A percentile compares a stretch with the other conserved stretches of the same genome.
These are phyloP conservation scores for Boletellus sp. DNA, from an alignment of 768 basidiomycete genomes.

Conservation along the genomic window DNA sequence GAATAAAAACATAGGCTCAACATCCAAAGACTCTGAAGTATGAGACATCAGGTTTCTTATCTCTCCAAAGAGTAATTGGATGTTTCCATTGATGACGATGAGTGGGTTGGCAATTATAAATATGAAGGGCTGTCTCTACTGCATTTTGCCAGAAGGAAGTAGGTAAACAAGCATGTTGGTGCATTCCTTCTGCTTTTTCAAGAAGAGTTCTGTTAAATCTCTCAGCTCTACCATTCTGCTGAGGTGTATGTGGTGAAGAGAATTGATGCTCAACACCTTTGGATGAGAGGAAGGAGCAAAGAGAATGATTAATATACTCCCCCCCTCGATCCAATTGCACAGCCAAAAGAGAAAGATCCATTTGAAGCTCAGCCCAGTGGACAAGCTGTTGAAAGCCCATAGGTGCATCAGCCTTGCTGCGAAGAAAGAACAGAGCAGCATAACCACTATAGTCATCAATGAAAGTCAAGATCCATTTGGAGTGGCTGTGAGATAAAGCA, in stretches of 20 bases:
- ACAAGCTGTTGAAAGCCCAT: neutral
- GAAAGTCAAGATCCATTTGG: neutral
- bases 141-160: neutral
- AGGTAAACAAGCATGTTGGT: neutral
- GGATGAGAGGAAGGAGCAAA: neutral
- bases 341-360: neutral
- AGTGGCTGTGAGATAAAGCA: neutral
- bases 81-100: neutral
- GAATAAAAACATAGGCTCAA: neutral
- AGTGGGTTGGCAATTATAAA: neutral
- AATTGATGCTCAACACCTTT: neutral
- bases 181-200: neutral
- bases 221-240: neutral
- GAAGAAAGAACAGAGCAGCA: neutral
- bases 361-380: neutral
- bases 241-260: neutral
- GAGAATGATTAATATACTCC: neutral
- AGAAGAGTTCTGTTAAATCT: neutral
- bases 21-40: neutral
- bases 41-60: neutral
- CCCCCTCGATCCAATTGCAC: neutral
- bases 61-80: neutral
- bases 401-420: neutral
- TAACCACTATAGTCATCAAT: neutral
- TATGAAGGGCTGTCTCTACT: neutral